Conservation (phyloP, 495 filamentous ascomycete species). For the Xylaria castorea region DNA sequence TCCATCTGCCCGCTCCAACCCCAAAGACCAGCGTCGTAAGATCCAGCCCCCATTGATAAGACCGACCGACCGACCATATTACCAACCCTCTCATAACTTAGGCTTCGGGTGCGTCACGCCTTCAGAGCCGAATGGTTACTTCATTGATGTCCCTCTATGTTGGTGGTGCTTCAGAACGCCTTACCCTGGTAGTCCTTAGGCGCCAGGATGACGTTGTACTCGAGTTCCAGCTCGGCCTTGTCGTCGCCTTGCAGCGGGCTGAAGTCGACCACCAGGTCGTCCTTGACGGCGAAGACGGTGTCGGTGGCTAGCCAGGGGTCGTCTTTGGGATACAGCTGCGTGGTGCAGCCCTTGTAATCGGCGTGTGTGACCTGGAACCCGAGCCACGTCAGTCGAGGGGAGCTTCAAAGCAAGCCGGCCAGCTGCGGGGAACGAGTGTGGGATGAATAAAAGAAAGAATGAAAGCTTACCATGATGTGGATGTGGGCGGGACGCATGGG, state of each 20-base stretch:
- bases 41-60: background rate
- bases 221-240: constrained; percentile 73
- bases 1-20: background rate
- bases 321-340: constrained; percentile 77
- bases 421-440: background rate
- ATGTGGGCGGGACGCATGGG: constrained; percentile 87
- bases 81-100: constrained; percentile 11
- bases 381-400: background rate
- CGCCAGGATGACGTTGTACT: constrained; percentile 65
- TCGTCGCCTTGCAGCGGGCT: constrained; percentile 64
- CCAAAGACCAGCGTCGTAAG: background rate
- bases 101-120: constrained; percentile 1
- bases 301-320: constrained; percentile 74
- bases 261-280: constrained; percentile 77
- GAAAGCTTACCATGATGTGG: constrained; percentile 73
- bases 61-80: background rate
- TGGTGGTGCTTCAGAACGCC: constrained; percentile 30
- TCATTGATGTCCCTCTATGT: background rate
- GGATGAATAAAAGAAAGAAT: background rate
- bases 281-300: constrained; percentile 82
- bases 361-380: constrained; percentile 53
- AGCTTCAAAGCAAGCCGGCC: background rate
- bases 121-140: constrained; percentile 22
- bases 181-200: constrained; percentile 59
- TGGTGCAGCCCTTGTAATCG: constrained; percentile 70